Evolutionary conservation across 2,329 filamentous ascomycete species (phyloP), one percentile per base, ranked within the genome.

Genomic region (Onygenales sp.): DNA sequence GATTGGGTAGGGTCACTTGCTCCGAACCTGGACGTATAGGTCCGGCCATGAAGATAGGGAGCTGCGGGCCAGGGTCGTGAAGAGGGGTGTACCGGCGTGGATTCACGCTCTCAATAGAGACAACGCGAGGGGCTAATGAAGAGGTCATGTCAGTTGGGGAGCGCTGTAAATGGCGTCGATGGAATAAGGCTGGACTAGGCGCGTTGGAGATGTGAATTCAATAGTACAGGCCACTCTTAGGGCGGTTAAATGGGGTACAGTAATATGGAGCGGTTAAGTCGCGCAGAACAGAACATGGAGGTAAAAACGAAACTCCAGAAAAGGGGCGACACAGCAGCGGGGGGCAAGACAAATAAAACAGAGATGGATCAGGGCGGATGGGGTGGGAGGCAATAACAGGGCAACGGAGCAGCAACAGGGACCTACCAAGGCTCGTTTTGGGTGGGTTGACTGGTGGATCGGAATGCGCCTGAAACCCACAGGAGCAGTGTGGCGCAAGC

Each of bases 401-500:
- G 38, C 49, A 44, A 56, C 50, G 48, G 52, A 58, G 54, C 41
- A 54, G 21, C 38, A 57, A 45, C 27, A 56, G 52, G 38, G 56
- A 57, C 27, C 59, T 56, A 58, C 55, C 57, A 55, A 55, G 64
- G 63, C 61, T 63, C 66, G 66, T 67, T 64, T 35, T 46, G n/a
- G 35, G 5, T 13, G 8, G 11, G 50, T 43, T 38, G 41, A 38
- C 27, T 38, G 65, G 67, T 65, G 64, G 66, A 33, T 13, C 39
- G 21, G 48, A 42, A 39, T 64, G 66, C 61, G 67, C 66, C 64
- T 65, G 61, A 62, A 65, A 61, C 62, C 62, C 62, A 36, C 33
- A 49, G 36, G 36, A 43, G 43, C 33, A 71, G 67, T 72, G 70
- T 72, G 69, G 70, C 70, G 70, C 69, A 72, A 72, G 69, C 69